Evolutionary conservation across 371 early-diverging fungal species (phyloP).

Genomic region (Rhizopus arrhizus): DNA sequence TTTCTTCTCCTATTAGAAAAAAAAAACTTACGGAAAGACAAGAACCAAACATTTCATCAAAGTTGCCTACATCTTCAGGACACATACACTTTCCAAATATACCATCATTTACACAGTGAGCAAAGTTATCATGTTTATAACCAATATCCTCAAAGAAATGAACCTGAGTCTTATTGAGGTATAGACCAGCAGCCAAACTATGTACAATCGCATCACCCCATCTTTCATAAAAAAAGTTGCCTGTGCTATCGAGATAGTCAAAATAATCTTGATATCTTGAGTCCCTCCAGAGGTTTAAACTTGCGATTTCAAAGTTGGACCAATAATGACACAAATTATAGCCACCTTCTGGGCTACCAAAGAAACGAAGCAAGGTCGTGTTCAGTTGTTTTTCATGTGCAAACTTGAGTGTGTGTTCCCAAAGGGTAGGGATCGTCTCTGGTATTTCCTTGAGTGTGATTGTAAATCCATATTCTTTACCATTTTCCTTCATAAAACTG

Average conservation of each 20-base stretch:
- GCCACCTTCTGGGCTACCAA: slow-evolving; percentile 43
- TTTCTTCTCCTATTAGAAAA: background rate
- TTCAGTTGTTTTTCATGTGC: slow-evolving; percentile 42
- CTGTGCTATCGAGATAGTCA: slow-evolving; percentile 74
- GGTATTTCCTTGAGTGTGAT: slow-evolving; percentile 82
- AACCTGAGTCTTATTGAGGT: slow-evolving; percentile 74
- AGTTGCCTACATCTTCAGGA: slow-evolving; percentile 37
- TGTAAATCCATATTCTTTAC: slow-evolving; percentile 82
- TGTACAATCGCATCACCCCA: slow-evolving; percentile 98
- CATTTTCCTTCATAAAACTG: slow-evolving; percentile 71
- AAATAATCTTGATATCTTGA: slow-evolving; percentile 76
- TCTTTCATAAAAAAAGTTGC: slow-evolving; percentile 92
- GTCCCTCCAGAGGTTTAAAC: slow-evolving; percentile 74
- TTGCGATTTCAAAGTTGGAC: slow-evolving; percentile 92
- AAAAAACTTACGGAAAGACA: slow-evolving; percentile 32
- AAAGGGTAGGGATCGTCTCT: slow-evolving; percentile 84
- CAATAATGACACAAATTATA: slow-evolving; percentile 84
- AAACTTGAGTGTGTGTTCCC: slow-evolving; percentile 70
- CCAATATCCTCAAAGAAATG: slow-evolving; percentile 92
- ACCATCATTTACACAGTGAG: slow-evolving; percentile 46
- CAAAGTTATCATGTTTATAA: slow-evolving; percentile 58
- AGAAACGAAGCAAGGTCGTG: slow-evolving; percentile 39
- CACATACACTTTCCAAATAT: slow-evolving; percentile 46
- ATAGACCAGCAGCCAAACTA: slow-evolving; percentile 84
- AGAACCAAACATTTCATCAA: slow-evolving; percentile 40